Conservation (phyloP, 345 rosid species). For the Lepidium didymum region DNA sequence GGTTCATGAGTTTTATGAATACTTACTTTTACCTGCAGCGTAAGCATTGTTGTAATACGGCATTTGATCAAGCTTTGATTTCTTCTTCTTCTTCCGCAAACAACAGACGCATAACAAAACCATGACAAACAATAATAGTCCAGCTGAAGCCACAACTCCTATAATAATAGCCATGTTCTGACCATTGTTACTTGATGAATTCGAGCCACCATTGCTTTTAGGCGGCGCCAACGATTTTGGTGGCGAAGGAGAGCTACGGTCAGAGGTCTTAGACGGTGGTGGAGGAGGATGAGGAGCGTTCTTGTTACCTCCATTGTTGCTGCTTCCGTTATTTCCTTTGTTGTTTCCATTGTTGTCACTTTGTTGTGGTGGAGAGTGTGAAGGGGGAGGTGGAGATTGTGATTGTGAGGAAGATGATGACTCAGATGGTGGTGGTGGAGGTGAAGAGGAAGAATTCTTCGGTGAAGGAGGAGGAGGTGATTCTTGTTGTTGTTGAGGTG, state of each 20-base stretch:
- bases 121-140: constrained; percentile 35
- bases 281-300: constrained; percentile 10
- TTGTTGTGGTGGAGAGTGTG: constrained; percentile 1
- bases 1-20: background rate
- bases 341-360: background rate
- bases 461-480: constrained; percentile 23
- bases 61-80: constrained; percentile 23
- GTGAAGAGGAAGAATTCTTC: background rate
- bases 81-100: constrained; percentile 42
- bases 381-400: constrained; percentile 25
- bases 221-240: constrained; percentile 23
- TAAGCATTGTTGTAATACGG: constrained; percentile 21
- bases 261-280: constrained; percentile 6
- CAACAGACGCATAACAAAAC: constrained; percentile 30
- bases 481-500: constrained; percentile 22
- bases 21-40: constrained; percentile 13
- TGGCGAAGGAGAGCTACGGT: background rate
- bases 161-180: constrained; percentile 11
- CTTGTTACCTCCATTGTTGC: background rate
- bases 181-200: background rate
- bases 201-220: background rate
- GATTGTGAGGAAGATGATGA: constrained; percentile 15
- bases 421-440: constrained; percentile 21
- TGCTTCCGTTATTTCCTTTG: background rate
- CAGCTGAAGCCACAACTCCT: constrained; percentile 45